Conservation (phyloP, 306 rosid species). For the Rosa rugosa region DNA sequence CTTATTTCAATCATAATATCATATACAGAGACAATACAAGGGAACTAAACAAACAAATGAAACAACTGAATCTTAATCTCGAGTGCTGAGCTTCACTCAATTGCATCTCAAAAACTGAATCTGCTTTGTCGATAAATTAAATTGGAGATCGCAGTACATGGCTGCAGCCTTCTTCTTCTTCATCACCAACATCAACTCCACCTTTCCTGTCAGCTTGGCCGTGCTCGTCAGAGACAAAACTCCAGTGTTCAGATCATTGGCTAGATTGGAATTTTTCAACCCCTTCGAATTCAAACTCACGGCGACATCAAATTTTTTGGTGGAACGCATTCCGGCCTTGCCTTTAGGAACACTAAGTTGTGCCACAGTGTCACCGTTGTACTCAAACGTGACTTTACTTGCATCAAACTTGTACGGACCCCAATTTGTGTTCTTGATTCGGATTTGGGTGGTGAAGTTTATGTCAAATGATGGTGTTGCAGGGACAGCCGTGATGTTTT, state of each 20-base stretch:
- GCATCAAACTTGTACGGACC: conserved; percentile 28
- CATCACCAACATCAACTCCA: conserved; percentile 22
- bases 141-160: conserved; percentile 11
- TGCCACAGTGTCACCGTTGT: neutral
- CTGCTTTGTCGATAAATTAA: conserved; percentile 2
- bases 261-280: neutral
- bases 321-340: conserved; percentile 14
- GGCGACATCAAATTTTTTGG: neutral
- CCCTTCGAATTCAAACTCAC: conserved; percentile 11
- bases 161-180: conserved; percentile 16
- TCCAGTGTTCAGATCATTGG: neutral
- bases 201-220: conserved; percentile 12
- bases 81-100: neutral
- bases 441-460: conserved; percentile 15
- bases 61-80: neutral
- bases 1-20: neutral
- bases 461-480: conserved; percentile 11
- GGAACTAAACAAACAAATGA: neutral
- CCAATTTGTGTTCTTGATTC: conserved; percentile 20
- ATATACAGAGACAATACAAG: neutral
- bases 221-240: neutral
- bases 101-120: conserved; percentile 7
- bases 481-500: neutral
- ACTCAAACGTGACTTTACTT: neutral
- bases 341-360: neutral